Evolutionary conservation across 2,329 filamentous ascomycete species (phyloP).

Genomic region (Arthrobotrys sinensis): DNA sequence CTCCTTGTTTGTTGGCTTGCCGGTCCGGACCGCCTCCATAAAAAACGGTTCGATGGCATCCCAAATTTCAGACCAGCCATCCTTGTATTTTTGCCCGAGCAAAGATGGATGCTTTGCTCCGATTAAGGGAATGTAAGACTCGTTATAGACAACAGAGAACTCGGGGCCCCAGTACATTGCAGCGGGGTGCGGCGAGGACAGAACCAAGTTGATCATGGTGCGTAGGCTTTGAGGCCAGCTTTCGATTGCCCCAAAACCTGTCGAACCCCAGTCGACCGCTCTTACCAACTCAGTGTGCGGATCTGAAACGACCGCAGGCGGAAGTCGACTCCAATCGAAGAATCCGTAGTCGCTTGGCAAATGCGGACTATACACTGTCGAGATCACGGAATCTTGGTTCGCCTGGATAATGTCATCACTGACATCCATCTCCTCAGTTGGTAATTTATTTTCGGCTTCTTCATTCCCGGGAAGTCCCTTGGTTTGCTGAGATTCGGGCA

Average conservation of each 20-base stretch:
- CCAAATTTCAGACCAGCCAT: constrained; percentile 83
- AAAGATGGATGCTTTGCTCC: constrained; percentile 82
- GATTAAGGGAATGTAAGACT: constrained; percentile 79
- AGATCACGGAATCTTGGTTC: neutral
- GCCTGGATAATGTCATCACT: constrained; percentile 27
- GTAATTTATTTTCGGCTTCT: neutral
- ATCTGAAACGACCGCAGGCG: constrained; percentile 76
- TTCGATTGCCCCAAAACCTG: constrained; percentile 81
- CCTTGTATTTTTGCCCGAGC: constrained; percentile 79
- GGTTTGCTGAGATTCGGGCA: constrained; percentile 2
- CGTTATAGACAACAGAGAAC: constrained; percentile 79
- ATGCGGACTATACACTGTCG: constrained; percentile 56
- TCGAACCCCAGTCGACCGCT: constrained; percentile 80
- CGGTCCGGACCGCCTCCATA: constrained; percentile 76
- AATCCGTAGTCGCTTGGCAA: constrained; percentile 67
- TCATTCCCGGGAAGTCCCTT: neutral
- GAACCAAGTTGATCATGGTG: constrained; percentile 84
- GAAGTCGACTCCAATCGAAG: constrained; percentile 86
- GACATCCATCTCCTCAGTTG: constrained; percentile 46
- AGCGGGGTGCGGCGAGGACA: constrained; percentile 82
- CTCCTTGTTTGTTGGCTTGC: constrained; percentile 84
- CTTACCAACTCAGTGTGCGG: constrained; percentile 81
- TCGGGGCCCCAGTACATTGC: constrained; percentile 86
- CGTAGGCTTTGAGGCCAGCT: constrained; percentile 80
- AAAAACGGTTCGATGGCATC: constrained; percentile 79